Evolutionary conservation across 164 flowering plant genomes (phyloP).

Genomic region (Magnolia officinalis): DNA sequence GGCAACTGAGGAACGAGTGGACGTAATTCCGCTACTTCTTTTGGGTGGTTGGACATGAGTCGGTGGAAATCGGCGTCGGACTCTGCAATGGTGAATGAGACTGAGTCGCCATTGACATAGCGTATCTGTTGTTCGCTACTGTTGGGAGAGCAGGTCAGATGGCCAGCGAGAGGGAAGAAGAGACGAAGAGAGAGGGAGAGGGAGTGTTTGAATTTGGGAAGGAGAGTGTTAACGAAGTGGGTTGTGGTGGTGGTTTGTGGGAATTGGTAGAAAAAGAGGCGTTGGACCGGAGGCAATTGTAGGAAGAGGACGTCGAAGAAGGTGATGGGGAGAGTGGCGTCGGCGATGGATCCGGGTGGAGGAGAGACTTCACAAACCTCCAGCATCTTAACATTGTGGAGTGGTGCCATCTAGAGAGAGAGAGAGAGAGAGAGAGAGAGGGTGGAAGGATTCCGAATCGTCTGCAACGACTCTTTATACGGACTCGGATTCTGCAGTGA

Average conservation of each 20-base stretch:
- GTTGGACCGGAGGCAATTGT: not conserved
- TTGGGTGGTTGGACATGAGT: not conserved
- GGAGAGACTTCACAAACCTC: slow-evolving; percentile 2
- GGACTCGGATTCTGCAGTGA: no score
- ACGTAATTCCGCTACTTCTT: not conserved
- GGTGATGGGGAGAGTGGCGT: slow-evolving; percentile 6
- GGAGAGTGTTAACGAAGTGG: slow-evolving; percentile 1
- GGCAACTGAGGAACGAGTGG: slow-evolving; percentile 14
- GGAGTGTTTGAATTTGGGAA: slow-evolving; percentile 33
- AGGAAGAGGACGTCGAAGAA: slow-evolving; percentile 8
- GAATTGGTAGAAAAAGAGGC: slow-evolving; percentile 11
- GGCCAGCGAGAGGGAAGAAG: slow-evolving; percentile 41
- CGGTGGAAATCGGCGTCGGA: slow-evolving; percentile 9
- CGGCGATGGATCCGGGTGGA: slow-evolving; percentile 7
- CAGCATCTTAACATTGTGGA: not conserved
- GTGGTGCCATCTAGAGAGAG: not conserved
- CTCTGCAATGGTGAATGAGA: slow-evolving; percentile 21
- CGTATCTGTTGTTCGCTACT: slow-evolving; percentile 19
- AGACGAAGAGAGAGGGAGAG: slow-evolving; percentile 38
- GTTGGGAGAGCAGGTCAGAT: slow-evolving; percentile 20
- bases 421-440: not conserved
- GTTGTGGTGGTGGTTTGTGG: not conserved
- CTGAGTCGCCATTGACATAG: slow-evolving; percentile 30
- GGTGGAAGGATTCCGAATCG: no score
- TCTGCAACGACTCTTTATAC: no score